These are phyloP conservation scores for Elsinoe batatas DNA, from an alignment of 2,329 filamentous ascomycete genomes.

Conservation along the genomic window DNA sequence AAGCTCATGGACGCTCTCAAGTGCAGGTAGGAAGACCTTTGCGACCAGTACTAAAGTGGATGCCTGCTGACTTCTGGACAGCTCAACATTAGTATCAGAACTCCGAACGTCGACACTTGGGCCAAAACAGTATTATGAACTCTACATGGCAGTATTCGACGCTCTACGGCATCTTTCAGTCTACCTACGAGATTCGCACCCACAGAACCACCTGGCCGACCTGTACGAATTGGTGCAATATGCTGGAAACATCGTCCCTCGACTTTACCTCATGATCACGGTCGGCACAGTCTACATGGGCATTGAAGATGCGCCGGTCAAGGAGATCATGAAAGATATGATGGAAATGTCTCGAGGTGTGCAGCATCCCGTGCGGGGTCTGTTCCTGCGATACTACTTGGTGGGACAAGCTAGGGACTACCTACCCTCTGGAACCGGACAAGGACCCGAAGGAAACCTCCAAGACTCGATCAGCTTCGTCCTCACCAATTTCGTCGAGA, in stretches of 20 bases:
- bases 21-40: constrained; percentile 65
- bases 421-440: constrained; percentile 69
- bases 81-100: constrained; percentile 96
- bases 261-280: constrained; percentile 97
- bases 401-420: constrained; percentile 88
- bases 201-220: constrained; percentile 94
- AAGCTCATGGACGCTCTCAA: constrained; percentile 99
- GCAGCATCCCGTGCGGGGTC: constrained; percentile 87
- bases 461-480: constrained; percentile 98
- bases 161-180: constrained; percentile 91
- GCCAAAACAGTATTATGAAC: constrained; percentile 99
- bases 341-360: constrained; percentile 99
- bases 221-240: constrained; percentile 97
- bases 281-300: constrained; percentile 99
- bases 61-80: constrained; percentile 34
- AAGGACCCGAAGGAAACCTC: constrained; percentile 89
- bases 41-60: constrained; percentile 5
- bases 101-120: constrained; percentile 91
- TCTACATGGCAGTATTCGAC: constrained; percentile 99
- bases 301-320: constrained; percentile 94
- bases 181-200: constrained; percentile 93
- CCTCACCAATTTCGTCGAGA: constrained; percentile 97
- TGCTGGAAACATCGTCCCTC: constrained; percentile 93
- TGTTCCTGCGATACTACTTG: constrained; percentile 93
- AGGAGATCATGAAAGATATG: constrained; percentile 99